Evolutionary conservation across 257 asterid genomes (phyloP).

Genomic region (Solanum medicagineum): DNA sequence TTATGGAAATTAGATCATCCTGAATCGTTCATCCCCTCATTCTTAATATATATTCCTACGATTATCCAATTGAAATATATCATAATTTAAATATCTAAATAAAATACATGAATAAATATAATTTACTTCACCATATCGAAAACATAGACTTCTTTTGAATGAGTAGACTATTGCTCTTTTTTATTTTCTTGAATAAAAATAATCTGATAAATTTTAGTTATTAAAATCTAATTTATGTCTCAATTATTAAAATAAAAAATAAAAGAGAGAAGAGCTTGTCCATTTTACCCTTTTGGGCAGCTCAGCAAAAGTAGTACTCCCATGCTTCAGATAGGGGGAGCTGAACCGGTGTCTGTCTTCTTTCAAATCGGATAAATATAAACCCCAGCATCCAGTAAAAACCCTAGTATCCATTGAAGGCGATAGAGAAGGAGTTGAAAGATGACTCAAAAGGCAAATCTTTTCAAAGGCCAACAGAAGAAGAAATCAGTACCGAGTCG

Average conservation of each 20-base stretch:
- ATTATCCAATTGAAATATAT: no score
- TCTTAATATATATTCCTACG: no score
- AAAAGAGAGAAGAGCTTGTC: background rate
- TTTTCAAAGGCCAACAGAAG: slow-evolving; percentile 70
- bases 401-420: background rate
- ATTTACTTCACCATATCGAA: background rate
- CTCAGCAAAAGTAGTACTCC: background rate
- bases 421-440: background rate
- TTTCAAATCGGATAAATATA: background rate
- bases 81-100: no score
- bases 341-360: background rate
- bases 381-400: background rate
- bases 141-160: no score
- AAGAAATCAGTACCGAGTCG: slow-evolving; percentile 73
- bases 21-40: no score
- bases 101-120: no score
- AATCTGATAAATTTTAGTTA: no score
- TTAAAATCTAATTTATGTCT: no score
- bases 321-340: background rate
- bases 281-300: background rate
- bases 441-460: slow-evolving; percentile 63
- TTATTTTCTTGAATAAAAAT: no score
- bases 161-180: background rate
- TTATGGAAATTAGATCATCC: no score
- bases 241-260: no score